A percentile compares a stretch with the other conserved stretches of the same genome.
Conservation (phyloP, 495 filamentous ascomycete species). For the Penicillium crystallinum region DNA sequence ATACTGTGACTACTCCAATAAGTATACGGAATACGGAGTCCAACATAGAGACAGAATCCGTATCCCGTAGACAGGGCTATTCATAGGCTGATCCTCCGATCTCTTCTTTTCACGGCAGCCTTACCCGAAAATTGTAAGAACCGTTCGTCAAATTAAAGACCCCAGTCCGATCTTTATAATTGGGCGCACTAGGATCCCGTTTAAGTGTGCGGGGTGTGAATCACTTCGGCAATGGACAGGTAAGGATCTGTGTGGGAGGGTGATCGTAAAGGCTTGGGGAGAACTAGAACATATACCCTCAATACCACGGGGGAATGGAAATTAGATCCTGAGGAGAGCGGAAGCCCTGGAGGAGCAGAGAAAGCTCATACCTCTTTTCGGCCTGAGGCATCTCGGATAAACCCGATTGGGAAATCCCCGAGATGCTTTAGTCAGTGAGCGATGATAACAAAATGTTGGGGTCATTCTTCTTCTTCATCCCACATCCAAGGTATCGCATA, state of each 20-base stretch:
- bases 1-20: too few species aligned
- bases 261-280: too few species aligned
- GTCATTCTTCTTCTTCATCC: conserved; percentile 9
- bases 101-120: not conserved
- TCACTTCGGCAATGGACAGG: not conserved
- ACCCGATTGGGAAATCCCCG: conserved; percentile 4
- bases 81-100: not conserved
- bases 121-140: not conserved
- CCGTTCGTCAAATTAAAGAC: not conserved
- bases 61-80: not conserved
- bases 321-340: not conserved
- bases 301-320: not conserved
- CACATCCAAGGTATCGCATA: conserved; percentile 18
- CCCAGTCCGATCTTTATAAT: not conserved
- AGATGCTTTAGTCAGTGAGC: conserved; percentile 5
- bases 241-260: too few species aligned
- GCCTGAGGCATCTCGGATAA: conserved; percentile 10
- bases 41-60: too few species aligned
- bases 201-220: not conserved
- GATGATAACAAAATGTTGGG: conserved; percentile 9
- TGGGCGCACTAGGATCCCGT: not conserved
- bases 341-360: not conserved
- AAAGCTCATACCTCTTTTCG: not conserved
- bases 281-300: too few species aligned
- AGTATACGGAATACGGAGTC: not conserved